Percentiles rank a stretch among this genome's conserved stretches.
phyloP scores from a whole-genome alignment of 2,329 filamentous ascomycete genomes.

The Lasiodiplodia gonubiensis region DNA sequence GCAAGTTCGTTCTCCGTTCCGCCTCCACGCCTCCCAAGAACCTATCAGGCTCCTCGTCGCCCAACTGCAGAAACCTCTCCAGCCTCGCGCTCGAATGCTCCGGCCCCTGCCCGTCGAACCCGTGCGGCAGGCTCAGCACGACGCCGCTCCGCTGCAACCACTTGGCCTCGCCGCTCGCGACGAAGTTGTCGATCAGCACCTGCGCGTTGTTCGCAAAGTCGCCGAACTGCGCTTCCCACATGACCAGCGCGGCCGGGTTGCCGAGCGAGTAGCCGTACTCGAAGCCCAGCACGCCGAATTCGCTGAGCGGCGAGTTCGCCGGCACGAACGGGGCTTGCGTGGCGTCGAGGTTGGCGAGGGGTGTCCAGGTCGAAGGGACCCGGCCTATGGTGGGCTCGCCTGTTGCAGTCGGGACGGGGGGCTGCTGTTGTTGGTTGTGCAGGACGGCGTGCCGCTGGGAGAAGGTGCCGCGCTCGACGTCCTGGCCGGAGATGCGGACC shows the following conservation, averaged over 20 bases:
- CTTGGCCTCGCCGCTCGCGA: constrained; percentile 96
- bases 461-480: constrained; percentile 99
- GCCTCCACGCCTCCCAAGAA: constrained; percentile 89
- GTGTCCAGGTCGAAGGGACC: constrained; percentile 92
- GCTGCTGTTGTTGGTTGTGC: constrained; percentile 81
- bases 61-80: constrained; percentile 95
- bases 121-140: constrained; percentile 94
- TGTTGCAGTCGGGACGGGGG: too few species aligned
- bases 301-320: constrained; percentile 87
- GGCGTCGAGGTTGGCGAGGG: constrained; percentile 82
- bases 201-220: constrained; percentile 99
- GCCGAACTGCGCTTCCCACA: constrained; percentile 99
- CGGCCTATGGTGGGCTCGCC: too few species aligned
- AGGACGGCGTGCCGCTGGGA: constrained; percentile 97
- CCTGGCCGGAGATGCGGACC: constrained; percentile 95
- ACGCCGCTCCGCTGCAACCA: constrained; percentile 98
- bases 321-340: constrained; percentile 97
- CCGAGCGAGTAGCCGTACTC: constrained; percentile 98
- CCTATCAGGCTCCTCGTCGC: constrained; percentile 93
- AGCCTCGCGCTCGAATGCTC: constrained; percentile 98
- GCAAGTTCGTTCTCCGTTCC: constrained; percentile 98
- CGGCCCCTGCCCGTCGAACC: constrained; percentile 96
- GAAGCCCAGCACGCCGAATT: constrained; percentile 83
- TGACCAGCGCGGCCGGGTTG: constrained; percentile 94
- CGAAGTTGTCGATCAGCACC: constrained; percentile 98